A percentile compares a stretch with the other conserved stretches of the same genome.
Evolutionary conservation across 208 protist genomes (phyloP).

Genomic region (Trypanosoma platydactyli): DNA sequence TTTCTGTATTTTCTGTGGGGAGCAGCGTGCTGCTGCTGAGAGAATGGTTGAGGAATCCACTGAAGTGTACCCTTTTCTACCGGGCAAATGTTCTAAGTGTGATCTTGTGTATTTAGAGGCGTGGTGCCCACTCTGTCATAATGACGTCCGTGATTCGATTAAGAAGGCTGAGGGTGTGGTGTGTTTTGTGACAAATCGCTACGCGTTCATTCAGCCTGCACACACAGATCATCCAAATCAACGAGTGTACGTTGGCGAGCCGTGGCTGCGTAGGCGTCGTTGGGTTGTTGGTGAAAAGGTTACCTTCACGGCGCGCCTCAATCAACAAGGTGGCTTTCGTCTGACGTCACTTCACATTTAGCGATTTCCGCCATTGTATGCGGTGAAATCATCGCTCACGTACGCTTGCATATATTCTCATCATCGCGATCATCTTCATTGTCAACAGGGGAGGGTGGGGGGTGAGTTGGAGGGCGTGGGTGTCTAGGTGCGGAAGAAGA

Average conservation of each 20-base stretch:
- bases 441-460: no score
- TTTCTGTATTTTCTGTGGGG: constrained; percentile 79
- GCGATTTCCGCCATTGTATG: not conserved
- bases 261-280: constrained; percentile 24
- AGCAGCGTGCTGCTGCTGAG: constrained; percentile 16
- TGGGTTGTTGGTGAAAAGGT: constrained; percentile 30
- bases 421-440: no score
- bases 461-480: no score
- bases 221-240: constrained; percentile 44
- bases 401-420: no score
- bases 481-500: no score
- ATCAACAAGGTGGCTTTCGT: constrained; percentile 28
- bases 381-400: not conserved
- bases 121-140: constrained; percentile 65
- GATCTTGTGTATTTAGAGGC: constrained; percentile 68
- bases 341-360: constrained; percentile 21
- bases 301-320: constrained; percentile 26
- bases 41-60: constrained; percentile 10
- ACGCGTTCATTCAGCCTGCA: constrained; percentile 62
- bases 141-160: constrained; percentile 43
- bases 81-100: constrained; percentile 62
- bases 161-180: constrained; percentile 48
- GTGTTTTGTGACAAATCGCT: constrained; percentile 46
- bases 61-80: constrained; percentile 53
- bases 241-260: constrained; percentile 46